Conservation (phyloP, 805 yeast species). For the Ogataea nitratoaversa region DNA sequence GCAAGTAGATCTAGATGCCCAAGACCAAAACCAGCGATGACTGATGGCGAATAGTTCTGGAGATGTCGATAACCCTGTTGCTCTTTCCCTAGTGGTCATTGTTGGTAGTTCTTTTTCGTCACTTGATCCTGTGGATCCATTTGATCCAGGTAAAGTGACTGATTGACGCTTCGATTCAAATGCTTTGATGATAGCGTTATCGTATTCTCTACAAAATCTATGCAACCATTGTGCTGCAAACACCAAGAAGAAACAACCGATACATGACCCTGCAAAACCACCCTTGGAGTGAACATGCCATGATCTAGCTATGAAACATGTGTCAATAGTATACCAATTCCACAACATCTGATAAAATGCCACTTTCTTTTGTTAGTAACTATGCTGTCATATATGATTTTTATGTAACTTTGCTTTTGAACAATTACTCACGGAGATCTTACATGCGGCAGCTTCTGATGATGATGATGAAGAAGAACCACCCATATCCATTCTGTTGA, state of each 20-base stretch:
- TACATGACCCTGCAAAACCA: slow-evolving; percentile 69
- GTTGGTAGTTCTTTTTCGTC: too few species aligned
- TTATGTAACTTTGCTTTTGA: too few species aligned
- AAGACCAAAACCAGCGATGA: slow-evolving; percentile 11
- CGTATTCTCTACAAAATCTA: slow-evolving; percentile 50
- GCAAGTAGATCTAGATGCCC: not conserved
- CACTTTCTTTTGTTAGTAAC: not conserved
- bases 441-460: slow-evolving; percentile 12
- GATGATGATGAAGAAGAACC: not conserved
- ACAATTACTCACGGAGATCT: slow-evolving; percentile 17
- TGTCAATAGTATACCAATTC: slow-evolving; percentile 69
- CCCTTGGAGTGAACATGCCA: slow-evolving; percentile 61
- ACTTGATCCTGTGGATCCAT: too few species aligned
- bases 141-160: too few species aligned
- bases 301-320: slow-evolving; percentile 57
- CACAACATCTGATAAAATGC: slow-evolving; percentile 64
- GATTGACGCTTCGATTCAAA: not conserved
- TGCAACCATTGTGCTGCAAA: slow-evolving; percentile 55
- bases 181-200: slow-evolving; percentile 32
- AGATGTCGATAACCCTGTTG: slow-evolving; percentile 9
- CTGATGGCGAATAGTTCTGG: slow-evolving; percentile 21
- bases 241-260: slow-evolving; percentile 61
- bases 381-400: too few species aligned
- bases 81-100: too few species aligned
- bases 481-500: slow-evolving; percentile 16